Percentiles rank a stretch among this genome's conserved stretches.
phyloP scores from a whole-genome alignment of 2,329 filamentous ascomycete genomes.

The Hirsutella thompsonii region DNA sequence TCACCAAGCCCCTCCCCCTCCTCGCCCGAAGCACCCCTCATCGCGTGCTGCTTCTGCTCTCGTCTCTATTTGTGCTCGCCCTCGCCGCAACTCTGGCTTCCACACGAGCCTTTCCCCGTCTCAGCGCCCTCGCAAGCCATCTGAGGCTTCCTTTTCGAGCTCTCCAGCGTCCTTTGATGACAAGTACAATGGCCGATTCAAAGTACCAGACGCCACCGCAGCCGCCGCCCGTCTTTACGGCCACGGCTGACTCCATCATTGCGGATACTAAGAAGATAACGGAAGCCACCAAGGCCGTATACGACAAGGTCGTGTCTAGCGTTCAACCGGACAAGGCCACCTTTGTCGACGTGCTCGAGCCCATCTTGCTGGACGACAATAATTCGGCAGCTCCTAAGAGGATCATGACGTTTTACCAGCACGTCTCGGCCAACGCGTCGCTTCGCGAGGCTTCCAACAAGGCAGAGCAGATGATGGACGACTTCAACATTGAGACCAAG shows the following conservation, averaged over 20 bases:
- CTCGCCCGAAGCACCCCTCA: conserved; percentile 35
- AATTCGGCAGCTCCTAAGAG: conserved; percentile 41
- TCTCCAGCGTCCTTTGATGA: conserved; percentile 18
- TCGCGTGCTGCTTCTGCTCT: conserved; percentile 39
- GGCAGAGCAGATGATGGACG: conserved; percentile 62
- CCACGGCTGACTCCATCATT: conserved; percentile 56
- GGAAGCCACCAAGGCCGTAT: conserved; percentile 44
- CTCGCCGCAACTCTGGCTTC: conserved; percentile 55
- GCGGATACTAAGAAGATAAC: conserved; percentile 55
- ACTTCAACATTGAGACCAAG: conserved; percentile 63
- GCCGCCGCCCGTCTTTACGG: conserved; percentile 64
- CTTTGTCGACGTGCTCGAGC: conserved; percentile 44
- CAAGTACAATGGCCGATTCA: conserved; percentile 49
- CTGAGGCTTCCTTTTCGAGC: conserved; percentile 15
- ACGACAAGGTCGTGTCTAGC: conserved; percentile 56
- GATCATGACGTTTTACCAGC: conserved; percentile 70
- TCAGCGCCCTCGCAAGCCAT: conserved; percentile 44
- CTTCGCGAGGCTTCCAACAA: conserved; percentile 66
- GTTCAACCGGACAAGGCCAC: conserved; percentile 37
- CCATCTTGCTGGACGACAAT: conserved; percentile 65
- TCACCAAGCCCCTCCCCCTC: conserved; percentile 16
- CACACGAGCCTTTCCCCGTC: conserved; percentile 43
- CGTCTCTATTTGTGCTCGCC: conserved; percentile 43
- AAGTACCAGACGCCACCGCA: conserved; percentile 66
- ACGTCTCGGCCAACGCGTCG: conserved; percentile 55